These are phyloP conservation scores for Candida gorgasii DNA, from an alignment of 805 yeast species.

Conservation along the genomic window DNA sequence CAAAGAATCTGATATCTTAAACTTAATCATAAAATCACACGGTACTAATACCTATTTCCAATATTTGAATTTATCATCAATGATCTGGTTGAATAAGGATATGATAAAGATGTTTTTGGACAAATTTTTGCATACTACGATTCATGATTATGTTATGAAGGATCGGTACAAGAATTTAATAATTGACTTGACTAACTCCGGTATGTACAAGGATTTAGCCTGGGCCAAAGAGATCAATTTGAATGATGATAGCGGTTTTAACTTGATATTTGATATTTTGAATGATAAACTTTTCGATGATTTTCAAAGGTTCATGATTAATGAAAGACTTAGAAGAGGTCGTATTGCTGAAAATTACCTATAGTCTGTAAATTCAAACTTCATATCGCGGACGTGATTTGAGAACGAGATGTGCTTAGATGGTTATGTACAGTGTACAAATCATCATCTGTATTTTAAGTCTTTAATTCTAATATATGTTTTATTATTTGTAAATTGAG, in stretches of 20 bases:
- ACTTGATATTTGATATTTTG: conserved; percentile 30
- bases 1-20: conserved; percentile 35
- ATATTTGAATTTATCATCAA: conserved; percentile 43
- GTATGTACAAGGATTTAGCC: conserved; percentile 41
- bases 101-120: conserved; percentile 36
- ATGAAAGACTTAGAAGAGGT: conserved; percentile 41
- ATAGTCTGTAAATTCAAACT: too few relatives aligned
- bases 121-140: conserved; percentile 22
- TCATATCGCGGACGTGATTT: too few relatives aligned
- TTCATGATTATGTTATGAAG: conserved; percentile 7
- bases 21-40: conserved; percentile 28
- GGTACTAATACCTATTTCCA: conserved; percentile 25
- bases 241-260: conserved; percentile 24
- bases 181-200: conserved; percentile 45
- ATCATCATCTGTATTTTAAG: too few relatives aligned
- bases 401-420: too few relatives aligned
- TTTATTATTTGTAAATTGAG: conserved; percentile 69
- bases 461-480: conserved; percentile 62
- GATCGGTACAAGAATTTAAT: conserved; percentile 20
- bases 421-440: too few relatives aligned
- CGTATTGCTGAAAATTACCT: conserved; percentile 45
- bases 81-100: conserved; percentile 49
- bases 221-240: conserved; percentile 41
- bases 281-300: conserved; percentile 30
- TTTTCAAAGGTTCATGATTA: conserved; percentile 29